Base-by-base conservation (phyloP, 208 protist species). In the Balamuthia mandrillaris region DNA sequence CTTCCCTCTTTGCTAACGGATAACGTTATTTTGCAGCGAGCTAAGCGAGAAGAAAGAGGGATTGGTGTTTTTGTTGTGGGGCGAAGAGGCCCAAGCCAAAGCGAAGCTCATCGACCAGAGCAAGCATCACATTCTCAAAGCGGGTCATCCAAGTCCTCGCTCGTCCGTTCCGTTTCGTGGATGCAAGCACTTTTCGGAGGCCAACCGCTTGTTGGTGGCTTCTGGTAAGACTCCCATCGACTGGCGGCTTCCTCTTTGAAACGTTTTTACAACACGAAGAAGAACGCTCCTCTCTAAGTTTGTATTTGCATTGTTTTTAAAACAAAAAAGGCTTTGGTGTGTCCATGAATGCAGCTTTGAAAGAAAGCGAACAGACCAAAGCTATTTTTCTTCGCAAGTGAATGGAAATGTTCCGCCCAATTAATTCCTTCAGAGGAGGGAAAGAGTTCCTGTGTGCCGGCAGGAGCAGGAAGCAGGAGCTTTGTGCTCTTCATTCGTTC, bases 31-130 rank as follows among this genome's bases (percentile, higher is more conserved):
- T 70, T 24, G 10, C 51, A 79, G 70, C 18, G 1, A 44, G 6
- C 33, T 79, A 3, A 79, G 42, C 42, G 70, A 79, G 27, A 42
- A 85, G n/a, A 33, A 60, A 16, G 5, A 42, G 27, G 75, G 63
- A 33, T 31, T 92, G 7, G 90, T 92, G 27, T 93, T 91, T 54
- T 49, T 92, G 10, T 89, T 93, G 14, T 93, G 88, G 91, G 91
- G 90, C 49, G 6, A 41, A 24, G 85, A 83, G 75, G 90, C 90
- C 7, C 52, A 90, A 47, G 89, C 84, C 70, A 89, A 89, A 35
- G 84, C 63, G 33, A 72, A 54, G n/a, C 49, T 42, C 24, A 86
- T 93, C 21, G 68, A 91, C 60, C 29, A 31, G 18, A 66, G 10
- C 5, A 45, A 35, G 42, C 82, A 86, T 56, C 21, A 24, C 24